A percentile compares a stretch with the other conserved stretches of the same genome.
Conservation (phyloP, 1,139 yeast species). For the Suhomyces guaymorum region DNA sequence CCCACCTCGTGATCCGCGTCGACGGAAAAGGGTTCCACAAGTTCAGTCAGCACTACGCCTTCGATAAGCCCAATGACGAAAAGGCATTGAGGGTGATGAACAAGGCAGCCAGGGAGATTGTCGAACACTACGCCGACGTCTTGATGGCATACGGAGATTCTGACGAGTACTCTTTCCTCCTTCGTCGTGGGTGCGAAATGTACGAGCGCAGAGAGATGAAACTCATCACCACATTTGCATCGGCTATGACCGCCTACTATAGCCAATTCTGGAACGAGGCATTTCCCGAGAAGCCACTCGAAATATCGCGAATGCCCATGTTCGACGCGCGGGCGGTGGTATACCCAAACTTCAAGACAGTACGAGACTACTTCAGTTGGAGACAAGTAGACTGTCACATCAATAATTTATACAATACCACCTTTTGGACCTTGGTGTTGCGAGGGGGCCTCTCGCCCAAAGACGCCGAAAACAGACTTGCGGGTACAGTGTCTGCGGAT, state of each 20-base stretch:
- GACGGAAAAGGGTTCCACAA: constrained; percentile 96
- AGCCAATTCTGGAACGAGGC: constrained; percentile 62
- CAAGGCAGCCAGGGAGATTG: constrained; percentile 66
- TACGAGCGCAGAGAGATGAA: constrained; percentile 84
- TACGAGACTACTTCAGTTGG: constrained; percentile 90
- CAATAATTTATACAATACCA: constrained; percentile 87
- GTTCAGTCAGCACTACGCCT: constrained; percentile 70
- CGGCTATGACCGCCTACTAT: constrained; percentile 79
- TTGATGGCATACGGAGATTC: constrained; percentile 89
- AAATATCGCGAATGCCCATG: constrained; percentile 61
- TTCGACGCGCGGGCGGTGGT: constrained; percentile 90
- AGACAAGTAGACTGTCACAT: constrained; percentile 97
- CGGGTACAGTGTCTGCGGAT: constrained; percentile 77
- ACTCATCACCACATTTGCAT: constrained; percentile 75
- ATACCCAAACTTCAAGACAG: constrained; percentile 63
- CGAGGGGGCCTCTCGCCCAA: constrained; percentile 70
- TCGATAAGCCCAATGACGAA: constrained; percentile 84
- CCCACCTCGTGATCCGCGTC: constrained; percentile 79
- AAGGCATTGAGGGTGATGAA: constrained; percentile 81
- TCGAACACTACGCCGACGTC: constrained; percentile 68
- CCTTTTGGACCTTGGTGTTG: constrained; percentile 83
- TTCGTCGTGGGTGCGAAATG: constrained; percentile 59
- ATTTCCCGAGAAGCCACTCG: constrained; percentile 49
- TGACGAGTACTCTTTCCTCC: constrained; percentile 87
- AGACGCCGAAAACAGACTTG: constrained; percentile 73